Evolutionary conservation across 2,329 filamentous ascomycete species (phyloP).

Genomic region (Monosporascus sp.): DNA sequence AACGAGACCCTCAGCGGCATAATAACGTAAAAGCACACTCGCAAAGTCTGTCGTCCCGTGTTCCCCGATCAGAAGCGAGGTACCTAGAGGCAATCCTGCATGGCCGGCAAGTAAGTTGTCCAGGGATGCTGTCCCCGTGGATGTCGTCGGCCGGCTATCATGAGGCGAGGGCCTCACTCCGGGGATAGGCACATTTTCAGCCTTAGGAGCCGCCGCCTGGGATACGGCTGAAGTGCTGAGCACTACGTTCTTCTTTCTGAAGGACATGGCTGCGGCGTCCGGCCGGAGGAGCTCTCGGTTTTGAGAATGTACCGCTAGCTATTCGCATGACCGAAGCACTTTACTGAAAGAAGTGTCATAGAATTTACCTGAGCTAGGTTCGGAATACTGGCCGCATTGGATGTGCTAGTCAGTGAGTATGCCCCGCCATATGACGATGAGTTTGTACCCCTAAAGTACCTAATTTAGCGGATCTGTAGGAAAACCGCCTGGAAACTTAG

Average conservation of each 20-base stretch:
- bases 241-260: slow-evolving; percentile 52
- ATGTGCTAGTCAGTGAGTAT: background rate
- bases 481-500: slow-evolving; percentile 17
- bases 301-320: background rate
- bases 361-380: background rate
- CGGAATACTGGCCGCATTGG: background rate
- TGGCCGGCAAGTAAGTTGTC: slow-evolving; percentile 84
- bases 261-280: slow-evolving; percentile 43
- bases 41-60: slow-evolving; percentile 92
- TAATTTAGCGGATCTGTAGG: background rate
- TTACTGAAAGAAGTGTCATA: background rate
- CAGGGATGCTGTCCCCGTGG: slow-evolving; percentile 81
- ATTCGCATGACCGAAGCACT: background rate
- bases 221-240: slow-evolving; percentile 34
- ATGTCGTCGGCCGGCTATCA: slow-evolving; percentile 82
- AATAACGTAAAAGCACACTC: slow-evolving; percentile 77
- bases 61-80: slow-evolving; percentile 76
- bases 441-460: background rate
- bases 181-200: slow-evolving; percentile 33
- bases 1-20: slow-evolving; percentile 85
- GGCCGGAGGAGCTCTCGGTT: background rate
- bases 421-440: background rate
- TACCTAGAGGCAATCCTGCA: slow-evolving; percentile 76
- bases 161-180: slow-evolving; percentile 78
- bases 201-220: slow-evolving; percentile 25